These are phyloP conservation scores for Senecio squalidus DNA, from an alignment of 140 eudicot genomes.

Conservation along the genomic window DNA sequence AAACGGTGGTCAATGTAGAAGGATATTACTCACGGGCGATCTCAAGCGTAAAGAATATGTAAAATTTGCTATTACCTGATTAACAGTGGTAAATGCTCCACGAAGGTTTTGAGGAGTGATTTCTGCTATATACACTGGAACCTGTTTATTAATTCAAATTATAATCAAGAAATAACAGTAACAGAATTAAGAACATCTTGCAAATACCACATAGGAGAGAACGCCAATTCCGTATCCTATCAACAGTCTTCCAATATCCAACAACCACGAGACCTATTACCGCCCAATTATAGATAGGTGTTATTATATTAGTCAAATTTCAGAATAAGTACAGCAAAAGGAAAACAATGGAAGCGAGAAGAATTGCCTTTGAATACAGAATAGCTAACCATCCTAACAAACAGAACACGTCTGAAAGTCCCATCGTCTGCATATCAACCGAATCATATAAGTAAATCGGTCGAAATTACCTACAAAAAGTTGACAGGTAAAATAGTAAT, in stretches of 20 bases:
- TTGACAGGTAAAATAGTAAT: no score
- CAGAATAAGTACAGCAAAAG: not conserved
- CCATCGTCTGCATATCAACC: conserved; percentile 68
- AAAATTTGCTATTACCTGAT: conserved; percentile 39
- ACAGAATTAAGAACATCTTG: not conserved
- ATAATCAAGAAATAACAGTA: conserved; percentile 3
- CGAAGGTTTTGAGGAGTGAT: conserved; percentile 80
- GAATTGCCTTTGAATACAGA: conserved; percentile 53
- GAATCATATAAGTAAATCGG: not conserved
- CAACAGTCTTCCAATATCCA: conserved; percentile 64
- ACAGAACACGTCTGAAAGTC: conserved; percentile 59
- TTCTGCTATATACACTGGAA: conserved; percentile 85
- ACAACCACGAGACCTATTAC: conserved; percentile 70
- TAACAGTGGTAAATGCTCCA: conserved; percentile 61
- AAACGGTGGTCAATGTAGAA: conserved; percentile 15
- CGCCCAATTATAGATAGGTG: not conserved
- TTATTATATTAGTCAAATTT: not conserved
- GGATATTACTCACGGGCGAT: not conserved
- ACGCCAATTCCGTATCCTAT: conserved; percentile 75
- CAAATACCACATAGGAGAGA: conserved; percentile 63
- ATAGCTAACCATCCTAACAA: conserved; percentile 73
- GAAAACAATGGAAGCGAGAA: not conserved
- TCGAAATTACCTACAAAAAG: no score
- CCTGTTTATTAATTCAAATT: conserved; percentile 35
- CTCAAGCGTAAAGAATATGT: not conserved